Evolutionary conservation across 2,329 filamentous ascomycete species (phyloP), one percentile per base, ranked within the genome.

Genomic region (Xylariaceae sp.): DNA sequence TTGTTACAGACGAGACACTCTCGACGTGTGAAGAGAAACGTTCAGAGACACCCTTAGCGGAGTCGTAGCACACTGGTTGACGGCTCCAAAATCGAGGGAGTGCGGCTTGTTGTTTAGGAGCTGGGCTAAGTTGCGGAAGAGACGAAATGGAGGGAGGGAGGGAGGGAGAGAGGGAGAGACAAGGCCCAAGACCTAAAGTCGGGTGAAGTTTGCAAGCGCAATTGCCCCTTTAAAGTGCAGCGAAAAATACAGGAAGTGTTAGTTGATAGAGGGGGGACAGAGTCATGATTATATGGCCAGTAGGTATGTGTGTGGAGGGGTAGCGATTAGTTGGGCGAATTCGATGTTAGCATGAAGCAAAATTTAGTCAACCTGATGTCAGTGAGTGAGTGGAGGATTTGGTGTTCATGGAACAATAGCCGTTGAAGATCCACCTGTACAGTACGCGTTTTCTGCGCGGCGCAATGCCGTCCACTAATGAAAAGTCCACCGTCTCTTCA

Each of bases 291-390:
- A 36, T 36, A 36, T 36, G 28, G 12, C 28, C 16, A 36, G 8
- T 36, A 9, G 19, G 26, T 28, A 24, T 33, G 19, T 17, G 4
- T 31, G 31, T 17, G 16, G 33, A 11, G 17, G 33, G 21, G 37
- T 17, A 41, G 29, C 14, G 37, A 47, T 48, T 29, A 29, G 37
- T 16, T 36, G 41, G 19, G 16, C 19, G 19, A 37, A 49, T 14
- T 24, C 28, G n/a, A 24, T 31, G 7, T 39, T 14, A 45, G 24
- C 12, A 46, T 41, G 39, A 36, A 47, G 49, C 36, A 53, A 34
- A 56, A n/a, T 50, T 59, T 34, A 16, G 47, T 43, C 37, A 50
- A 48, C 43, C 50, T 61, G 59, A 61, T 61, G 59, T 61, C 59
- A 61, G 40, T 49, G 21, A 44, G 44, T 53, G 48, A 37, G 28